Conservation (phyloP, 805 yeast genomes). For the Nakazawaea ernobii region DNA sequence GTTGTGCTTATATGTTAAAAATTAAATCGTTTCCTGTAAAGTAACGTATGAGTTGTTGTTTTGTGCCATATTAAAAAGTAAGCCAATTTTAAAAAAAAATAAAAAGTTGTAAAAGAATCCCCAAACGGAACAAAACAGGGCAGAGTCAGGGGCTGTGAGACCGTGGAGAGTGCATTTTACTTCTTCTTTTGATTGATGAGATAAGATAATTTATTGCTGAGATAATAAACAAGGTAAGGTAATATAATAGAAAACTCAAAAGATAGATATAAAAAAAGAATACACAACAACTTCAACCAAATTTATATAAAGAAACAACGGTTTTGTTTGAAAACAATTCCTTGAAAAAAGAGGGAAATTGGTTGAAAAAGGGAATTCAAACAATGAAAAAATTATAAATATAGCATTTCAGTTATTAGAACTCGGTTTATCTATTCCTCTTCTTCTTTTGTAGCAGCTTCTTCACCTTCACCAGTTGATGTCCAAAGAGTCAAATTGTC, state of each 20-base stretch:
- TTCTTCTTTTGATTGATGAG: too few species aligned
- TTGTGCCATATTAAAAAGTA: background rate
- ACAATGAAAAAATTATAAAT: conserved; percentile 14
- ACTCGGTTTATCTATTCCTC: conserved; percentile 22
- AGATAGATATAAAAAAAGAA: conserved; percentile 5
- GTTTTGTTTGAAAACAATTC: background rate
- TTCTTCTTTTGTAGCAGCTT: conserved; percentile 25
- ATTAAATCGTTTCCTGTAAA: too few species aligned
- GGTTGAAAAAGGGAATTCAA: conserved; percentile 8
- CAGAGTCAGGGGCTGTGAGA: too few species aligned
- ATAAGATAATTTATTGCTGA: too few species aligned
- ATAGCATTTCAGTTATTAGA: conserved; percentile 5
- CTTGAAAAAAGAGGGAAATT: conserved; percentile 3
- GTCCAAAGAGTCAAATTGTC: conserved; percentile 99
- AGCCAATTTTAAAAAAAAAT: background rate
- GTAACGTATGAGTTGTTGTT: too few species aligned
- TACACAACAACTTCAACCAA: conserved; percentile 9
- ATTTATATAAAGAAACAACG: conserved; percentile 9
- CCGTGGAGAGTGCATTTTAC: too few species aligned
- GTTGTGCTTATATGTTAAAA: conserved; percentile 4
- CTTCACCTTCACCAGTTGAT: conserved; percentile 62
- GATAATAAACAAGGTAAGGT: background rate
- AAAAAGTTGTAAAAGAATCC: too few species aligned
- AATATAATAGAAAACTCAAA: conserved; percentile 1
- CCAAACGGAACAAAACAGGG: too few species aligned